Base-by-base conservation (phyloP, 129 eudicot species). In the Arctium minus region DNA sequence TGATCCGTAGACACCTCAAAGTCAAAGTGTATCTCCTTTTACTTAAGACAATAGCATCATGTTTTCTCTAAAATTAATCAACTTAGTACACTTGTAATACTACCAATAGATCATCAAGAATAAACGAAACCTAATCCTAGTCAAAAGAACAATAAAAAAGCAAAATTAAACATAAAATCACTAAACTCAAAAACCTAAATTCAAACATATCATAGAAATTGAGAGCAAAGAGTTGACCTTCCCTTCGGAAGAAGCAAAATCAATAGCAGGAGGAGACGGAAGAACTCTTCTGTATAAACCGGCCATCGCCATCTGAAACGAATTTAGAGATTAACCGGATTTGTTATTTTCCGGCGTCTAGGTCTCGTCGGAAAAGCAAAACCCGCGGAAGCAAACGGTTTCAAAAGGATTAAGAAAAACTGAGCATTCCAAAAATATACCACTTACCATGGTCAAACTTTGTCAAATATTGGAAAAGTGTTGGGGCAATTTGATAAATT, bases 221-320 rank as follows among this genome's bases (percentile, higher is more conserved):
- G 8, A 18, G 80, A 67, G 40, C 30, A 74, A 29, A 13, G 62
- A 7, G 22, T 81, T 11, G 71, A 93, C 99, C 92, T 96, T 96
- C 68, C 99, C 98, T 85, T 93, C 91, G 11, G 91, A 12, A 37
- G 99, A 93, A 81, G 97, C 92, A 32, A 96, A 96, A 81, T 96
- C 99, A 64, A 93, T 88, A 38, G 99, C 98, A 33, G 99, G 99
- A 73, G 99, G 99, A 73, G 99, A 90, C 10, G 99, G 99, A 33
- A 96, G 97, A 40, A 93, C 73, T 65, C 98, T 91, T 86, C 99
- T 86, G 88, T 93, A 96, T 76, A 96, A 74, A 10, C 98, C 88
- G 27, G 98, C 93, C 93, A 88, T 90, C 80, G 99, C 99, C 99
- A 93, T 93, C 81, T 10, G 38, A 64, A 53, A 4, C 44, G 3